phyloP scores from a whole-genome alignment of 1,139 yeast genomes.

The Magnusiomyces tetraspermus region DNA sequence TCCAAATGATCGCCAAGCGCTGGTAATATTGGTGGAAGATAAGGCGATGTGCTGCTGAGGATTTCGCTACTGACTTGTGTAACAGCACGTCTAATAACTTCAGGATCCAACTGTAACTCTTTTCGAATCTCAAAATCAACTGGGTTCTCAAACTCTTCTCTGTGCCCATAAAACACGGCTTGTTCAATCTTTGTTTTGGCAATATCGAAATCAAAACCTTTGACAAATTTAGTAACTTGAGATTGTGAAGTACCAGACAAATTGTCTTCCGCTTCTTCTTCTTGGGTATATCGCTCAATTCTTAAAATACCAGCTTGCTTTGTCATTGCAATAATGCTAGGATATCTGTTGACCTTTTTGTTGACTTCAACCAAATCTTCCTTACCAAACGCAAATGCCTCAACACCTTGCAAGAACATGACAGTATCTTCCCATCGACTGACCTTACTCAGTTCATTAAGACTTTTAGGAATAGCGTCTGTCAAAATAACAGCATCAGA shows the following conservation, averaged over 20 bases:
- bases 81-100: constrained; percentile 43
- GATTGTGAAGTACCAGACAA: too few species aligned
- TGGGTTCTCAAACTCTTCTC: constrained; percentile 34
- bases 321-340: constrained; percentile 47
- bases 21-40: constrained; percentile 40
- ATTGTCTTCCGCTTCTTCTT: too few species aligned
- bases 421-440: constrained; percentile 76
- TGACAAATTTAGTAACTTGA: neutral
- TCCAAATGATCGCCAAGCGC: constrained; percentile 38
- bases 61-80: constrained; percentile 45
- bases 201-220: constrained; percentile 30
- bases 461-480: constrained; percentile 43
- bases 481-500: constrained; percentile 55
- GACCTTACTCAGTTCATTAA: constrained; percentile 27
- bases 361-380: constrained; percentile 33
- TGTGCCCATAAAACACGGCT: constrained; percentile 54
- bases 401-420: constrained; percentile 44
- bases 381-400: constrained; percentile 53
- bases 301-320: constrained; percentile 54
- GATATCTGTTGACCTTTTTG: constrained; percentile 25
- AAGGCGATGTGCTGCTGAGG: constrained; percentile 39
- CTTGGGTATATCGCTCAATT: constrained; percentile 42
- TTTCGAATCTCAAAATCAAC: constrained; percentile 48
- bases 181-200: constrained; percentile 72
- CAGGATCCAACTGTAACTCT: constrained; percentile 29